These are phyloP conservation scores for Cutaneotrichosporon sp. DNA, from an alignment of 1,284 basidiomycete species.

Conservation along the genomic window DNA sequence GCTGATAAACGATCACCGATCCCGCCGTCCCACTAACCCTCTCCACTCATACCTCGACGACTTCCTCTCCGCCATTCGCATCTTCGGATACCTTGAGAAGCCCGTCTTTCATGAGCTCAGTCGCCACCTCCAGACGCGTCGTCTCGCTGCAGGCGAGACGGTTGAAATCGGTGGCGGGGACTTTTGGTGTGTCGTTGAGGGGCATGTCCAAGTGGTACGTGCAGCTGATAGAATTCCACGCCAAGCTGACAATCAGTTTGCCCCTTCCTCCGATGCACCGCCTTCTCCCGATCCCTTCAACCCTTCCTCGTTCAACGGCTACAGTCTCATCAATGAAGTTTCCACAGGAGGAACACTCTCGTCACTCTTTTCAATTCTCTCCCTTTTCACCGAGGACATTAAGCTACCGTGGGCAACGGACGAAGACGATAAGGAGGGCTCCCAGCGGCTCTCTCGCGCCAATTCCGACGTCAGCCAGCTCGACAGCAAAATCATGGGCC, in stretches of 20 bases:
- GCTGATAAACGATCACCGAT: conserved; percentile 66
- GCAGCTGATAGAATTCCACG: no score
- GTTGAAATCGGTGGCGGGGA: conserved; percentile 79
- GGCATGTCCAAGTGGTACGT: conserved; percentile 54
- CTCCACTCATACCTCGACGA: conserved; percentile 95
- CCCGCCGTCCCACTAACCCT: conserved; percentile 55
- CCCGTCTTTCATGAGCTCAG: conserved; percentile 94
- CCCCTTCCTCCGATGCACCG: conserved; percentile 47
- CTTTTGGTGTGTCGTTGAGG: conserved; percentile 94
- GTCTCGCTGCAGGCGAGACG: conserved; percentile 81
- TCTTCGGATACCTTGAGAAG: conserved; percentile 93
- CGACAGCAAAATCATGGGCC: conserved; percentile 24
- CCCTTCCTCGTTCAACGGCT: conserved; percentile 65
- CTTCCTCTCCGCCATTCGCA: conserved; percentile 85
- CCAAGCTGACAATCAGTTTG: conserved; percentile 52
- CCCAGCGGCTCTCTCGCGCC: conserved; percentile 18
- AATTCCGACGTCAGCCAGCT: conserved; percentile 48
- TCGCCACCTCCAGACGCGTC: conserved; percentile 81
- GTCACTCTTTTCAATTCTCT: conserved; percentile 92
- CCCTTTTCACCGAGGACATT: conserved; percentile 93
- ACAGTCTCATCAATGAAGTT: conserved; percentile 89
- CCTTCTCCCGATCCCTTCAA: conserved; percentile 29
- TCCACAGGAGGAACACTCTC: conserved; percentile 91
- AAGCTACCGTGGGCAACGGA: conserved; percentile 69
- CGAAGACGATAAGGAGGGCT: conserved; percentile 37